Evolutionary conservation across 495 filamentous ascomycete genomes (phyloP), one percentile per base, ranked within the genome.

Genomic region (Amniculicola lignicola): DNA sequence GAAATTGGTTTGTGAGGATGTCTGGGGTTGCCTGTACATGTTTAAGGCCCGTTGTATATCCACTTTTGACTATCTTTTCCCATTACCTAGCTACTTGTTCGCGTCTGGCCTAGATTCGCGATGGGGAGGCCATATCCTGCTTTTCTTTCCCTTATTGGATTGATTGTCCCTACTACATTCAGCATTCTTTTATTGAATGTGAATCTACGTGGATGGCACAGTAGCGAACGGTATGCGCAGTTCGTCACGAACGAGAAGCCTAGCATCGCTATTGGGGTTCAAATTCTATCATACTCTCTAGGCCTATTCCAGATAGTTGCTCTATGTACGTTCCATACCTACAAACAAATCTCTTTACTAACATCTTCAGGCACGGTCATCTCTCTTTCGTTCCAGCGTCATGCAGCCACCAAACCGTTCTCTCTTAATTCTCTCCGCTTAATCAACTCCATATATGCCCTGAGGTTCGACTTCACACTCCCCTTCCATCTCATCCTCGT

Each of bases 141-240:
- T 7, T 33, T 9, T 33, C n/a, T 33, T 33, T 7, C 29, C 29
- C 29, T 33, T 9, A 7, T 33, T 33, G 29, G 29, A 7, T 16
- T 28, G 2, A 29, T 6, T 23, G 4, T 28, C 6, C 4, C 21
- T 5, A 44, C 40, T 7, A 21, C n/a, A 6, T 44, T 44, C 16
- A 44, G 40, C 40, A 6, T 44, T 6, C 6, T 44, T 4, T 9
- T 25, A 12, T 22, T 44, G 3, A 22, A 21, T 22, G 40, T n/a
- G 4, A 44, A 21, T 44, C 7, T 44, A 10, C 40, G 40, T n/a
- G 40, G 40, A 12, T 44, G 40, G 40, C 40, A 44, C n/a, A 44
- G 40, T 21, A 21, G 16, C 5, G 40, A 44, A 44, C 40, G 22
- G 40, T 44, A 22, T n/a, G 40, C 40, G n/a, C 3, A 22, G 40